A percentile compares a stretch with the other conserved stretches of the same genome.
Conservation (phyloP, 805 yeast genomes). For the Phaffomyces opuntiae region DNA sequence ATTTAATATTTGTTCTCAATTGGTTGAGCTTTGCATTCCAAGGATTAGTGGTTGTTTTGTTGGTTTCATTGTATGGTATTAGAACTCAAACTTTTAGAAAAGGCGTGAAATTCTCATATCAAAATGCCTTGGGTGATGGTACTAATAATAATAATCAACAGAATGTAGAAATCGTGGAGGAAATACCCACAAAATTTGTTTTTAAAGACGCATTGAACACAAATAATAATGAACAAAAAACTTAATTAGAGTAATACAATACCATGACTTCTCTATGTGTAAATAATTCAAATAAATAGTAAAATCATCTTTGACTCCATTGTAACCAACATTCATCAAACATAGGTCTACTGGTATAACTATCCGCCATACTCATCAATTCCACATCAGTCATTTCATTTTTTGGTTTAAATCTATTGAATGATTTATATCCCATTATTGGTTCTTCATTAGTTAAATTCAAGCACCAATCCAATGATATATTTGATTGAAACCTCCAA, state of each 20-base stretch:
- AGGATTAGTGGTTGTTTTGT: conserved; percentile 1
- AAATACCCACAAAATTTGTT: background rate
- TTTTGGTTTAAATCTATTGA: conserved; percentile 6
- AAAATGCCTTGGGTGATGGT: background rate
- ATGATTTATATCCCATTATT: conserved; percentile 19
- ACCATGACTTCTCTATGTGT: too few relatives aligned
- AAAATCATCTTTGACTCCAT: conserved; percentile 6
- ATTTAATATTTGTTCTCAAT: conserved; percentile 1
- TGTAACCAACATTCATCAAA: conserved; percentile 46
- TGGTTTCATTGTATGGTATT: background rate
- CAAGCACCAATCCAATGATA: conserved; percentile 40
- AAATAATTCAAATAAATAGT: background rate
- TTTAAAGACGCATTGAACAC: conserved; percentile 2
- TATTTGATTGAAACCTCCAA: conserved; percentile 36
- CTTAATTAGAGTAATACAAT: background rate
- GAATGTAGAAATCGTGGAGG: background rate
- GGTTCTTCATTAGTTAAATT: conserved; percentile 20
- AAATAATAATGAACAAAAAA: background rate
- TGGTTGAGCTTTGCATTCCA: conserved; percentile 7
- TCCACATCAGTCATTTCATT: conserved; percentile 31
- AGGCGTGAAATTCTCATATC: conserved; percentile 3
- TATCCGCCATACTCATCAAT: conserved; percentile 50
- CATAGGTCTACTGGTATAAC: conserved; percentile 46
- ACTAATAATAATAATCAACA: background rate
- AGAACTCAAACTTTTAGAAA: conserved; percentile 1